A percentile compares a stretch with the other conserved stretches of the same genome.
Conservation (phyloP, 768 basidiomycete species). For the Hygrocybe punicea region DNA sequence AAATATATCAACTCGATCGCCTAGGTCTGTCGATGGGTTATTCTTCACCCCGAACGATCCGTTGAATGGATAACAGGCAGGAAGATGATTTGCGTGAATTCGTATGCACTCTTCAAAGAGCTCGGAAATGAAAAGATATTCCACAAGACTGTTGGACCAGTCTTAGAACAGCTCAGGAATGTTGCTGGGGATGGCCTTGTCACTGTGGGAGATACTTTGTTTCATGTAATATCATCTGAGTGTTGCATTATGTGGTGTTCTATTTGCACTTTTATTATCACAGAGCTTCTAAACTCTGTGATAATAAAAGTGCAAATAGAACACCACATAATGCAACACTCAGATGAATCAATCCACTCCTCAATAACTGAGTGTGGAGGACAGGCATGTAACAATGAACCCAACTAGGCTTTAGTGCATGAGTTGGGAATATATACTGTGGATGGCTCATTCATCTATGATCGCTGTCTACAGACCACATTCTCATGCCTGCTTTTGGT, state of each 20-base stretch:
- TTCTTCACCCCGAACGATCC: too few relatives aligned
- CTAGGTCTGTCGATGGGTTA: constrained; percentile 26
- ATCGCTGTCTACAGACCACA: constrained; percentile 21
- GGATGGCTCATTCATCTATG: background rate
- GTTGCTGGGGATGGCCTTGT: constrained; percentile 43
- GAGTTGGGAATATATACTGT: constrained; percentile 9
- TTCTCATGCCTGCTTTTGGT: constrained; percentile 37
- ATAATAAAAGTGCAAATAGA: too few relatives aligned
- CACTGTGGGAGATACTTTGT: constrained; percentile 25
- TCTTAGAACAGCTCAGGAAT: constrained; percentile 34
- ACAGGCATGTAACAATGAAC: constrained; percentile 40
- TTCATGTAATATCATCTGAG: too few relatives aligned
- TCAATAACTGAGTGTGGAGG: background rate
- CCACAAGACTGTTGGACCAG: constrained; percentile 36
- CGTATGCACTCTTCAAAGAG: constrained; percentile 40
- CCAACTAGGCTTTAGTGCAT: constrained; percentile 49
- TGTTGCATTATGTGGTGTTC: too few relatives aligned
- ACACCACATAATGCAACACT: too few relatives aligned
- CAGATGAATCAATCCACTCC: background rate
- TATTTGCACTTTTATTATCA: too few relatives aligned
- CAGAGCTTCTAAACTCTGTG: too few relatives aligned
- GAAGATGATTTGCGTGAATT: constrained; percentile 28
- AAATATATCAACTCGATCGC: constrained; percentile 40
- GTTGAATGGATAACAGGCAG: too few relatives aligned
- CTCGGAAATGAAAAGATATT: constrained; percentile 43